Evolutionary conservation across 108 stramenopile species (phyloP), one percentile per base, ranked within the genome.

Genomic region (Ochromonas danica): DNA sequence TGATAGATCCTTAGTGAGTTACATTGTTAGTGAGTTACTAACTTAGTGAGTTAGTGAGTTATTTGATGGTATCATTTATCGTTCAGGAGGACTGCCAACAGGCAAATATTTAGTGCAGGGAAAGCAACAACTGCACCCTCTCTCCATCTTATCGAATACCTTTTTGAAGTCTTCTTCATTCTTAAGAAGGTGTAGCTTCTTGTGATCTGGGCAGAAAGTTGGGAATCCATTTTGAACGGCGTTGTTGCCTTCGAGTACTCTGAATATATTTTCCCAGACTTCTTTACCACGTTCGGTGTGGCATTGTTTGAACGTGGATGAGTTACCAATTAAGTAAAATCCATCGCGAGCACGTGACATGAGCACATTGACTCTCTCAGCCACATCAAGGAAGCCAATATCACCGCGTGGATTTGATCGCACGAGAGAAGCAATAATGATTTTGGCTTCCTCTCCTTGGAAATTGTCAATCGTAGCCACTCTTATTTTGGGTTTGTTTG

Each of bases 371-470:
- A 70, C 74, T 2, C 80, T 10, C 22, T 81, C 61, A 28, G 3
- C 1, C 25, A 36, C 80, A 1, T 27, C 25, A 14, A 81, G 17
- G 22, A 81, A 81, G n/a, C 80, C 80, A 65, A n/a, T 35, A 14
- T 35, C 31, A 1, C 71, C 75, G 14, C 38, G 1, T 1, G 1
- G 6, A 30, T 81, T 81, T 40, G 43, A 57, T 22, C 80, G 1
- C 1, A 81, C 80, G 10, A 81, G 43, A 60, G 63, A 40, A 40
- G 61, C 45, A 6, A 81, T 33, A 10, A 81, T n/a, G 6, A 81
- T 74, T n/a, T 81, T 33, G 63, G 70, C 42, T 78, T 85, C 86
- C 78, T 87, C 86, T 28, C 86, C 86, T 84, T 87, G 86, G 1
- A 75, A 87, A 62, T 85, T 85, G 65, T 87, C 86, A 0, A 83